Evolutionary conservation across 306 rosid genomes (phyloP).

Genomic region (Elaeagnus macrophylla): DNA sequence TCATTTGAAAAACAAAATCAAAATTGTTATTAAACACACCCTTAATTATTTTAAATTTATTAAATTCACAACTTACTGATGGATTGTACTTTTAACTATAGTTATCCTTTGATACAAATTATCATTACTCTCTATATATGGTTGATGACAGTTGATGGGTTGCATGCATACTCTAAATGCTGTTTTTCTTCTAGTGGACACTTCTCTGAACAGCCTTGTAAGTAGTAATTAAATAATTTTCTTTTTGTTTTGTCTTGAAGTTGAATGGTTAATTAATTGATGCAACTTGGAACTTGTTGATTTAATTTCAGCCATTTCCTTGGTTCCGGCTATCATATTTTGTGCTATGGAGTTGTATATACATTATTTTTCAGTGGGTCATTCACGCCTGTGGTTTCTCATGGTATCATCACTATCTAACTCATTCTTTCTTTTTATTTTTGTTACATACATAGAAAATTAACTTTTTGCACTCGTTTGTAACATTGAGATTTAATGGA

Average conservation of each 20-base stretch:
- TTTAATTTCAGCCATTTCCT: constrained; percentile 55
- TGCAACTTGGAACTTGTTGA: not conserved
- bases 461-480: too few species aligned
- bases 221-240: constrained; percentile 15
- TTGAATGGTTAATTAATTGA: not conserved
- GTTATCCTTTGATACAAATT: too few species aligned
- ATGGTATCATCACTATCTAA: constrained; percentile 21
- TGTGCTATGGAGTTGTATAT: constrained; percentile 62
- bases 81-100: too few species aligned
- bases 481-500: too few species aligned
- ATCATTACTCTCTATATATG: constrained; percentile 10
- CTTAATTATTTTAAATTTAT: too few species aligned
- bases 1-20: too few species aligned
- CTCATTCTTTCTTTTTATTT: not conserved
- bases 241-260: not conserved
- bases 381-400: constrained; percentile 42
- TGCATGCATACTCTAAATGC: constrained; percentile 67
- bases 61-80: too few species aligned
- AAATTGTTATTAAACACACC: too few species aligned
- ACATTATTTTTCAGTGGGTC: constrained; percentile 61
- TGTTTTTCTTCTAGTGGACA: constrained; percentile 56
- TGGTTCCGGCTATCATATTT: constrained; percentile 67
- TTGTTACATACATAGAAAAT: not conserved
- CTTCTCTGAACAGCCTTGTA: constrained; percentile 64
- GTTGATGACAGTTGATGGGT: constrained; percentile 71